phyloP scores from a whole-genome alignment of 495 filamentous ascomycete genomes.

The Xylaria palmicola region DNA sequence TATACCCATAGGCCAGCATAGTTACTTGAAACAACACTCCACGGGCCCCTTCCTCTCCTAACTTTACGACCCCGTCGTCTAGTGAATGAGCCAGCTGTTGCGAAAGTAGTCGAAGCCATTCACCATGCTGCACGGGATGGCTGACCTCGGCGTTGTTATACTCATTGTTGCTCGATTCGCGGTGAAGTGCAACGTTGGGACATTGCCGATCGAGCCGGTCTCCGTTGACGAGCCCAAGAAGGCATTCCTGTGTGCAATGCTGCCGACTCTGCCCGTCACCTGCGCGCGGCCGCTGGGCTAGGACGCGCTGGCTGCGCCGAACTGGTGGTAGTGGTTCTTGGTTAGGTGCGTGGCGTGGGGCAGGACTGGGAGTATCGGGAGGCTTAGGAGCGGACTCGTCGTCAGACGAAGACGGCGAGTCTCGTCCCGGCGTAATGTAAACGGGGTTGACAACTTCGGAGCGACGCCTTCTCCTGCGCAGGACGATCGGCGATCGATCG shows the following conservation, averaged over 20 bases:
- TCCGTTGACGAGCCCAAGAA: conserved; percentile 42
- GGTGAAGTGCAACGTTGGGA: conserved; percentile 43
- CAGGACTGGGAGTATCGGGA: conserved; percentile 2
- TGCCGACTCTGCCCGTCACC: neutral
- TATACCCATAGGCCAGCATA: conserved; percentile 42
- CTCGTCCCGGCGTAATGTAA: neutral
- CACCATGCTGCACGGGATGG: conserved; percentile 18
- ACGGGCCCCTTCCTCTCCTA: conserved; percentile 21
- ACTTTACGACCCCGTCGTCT: conserved; percentile 22
- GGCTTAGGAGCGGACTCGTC: neutral
- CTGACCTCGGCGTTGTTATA: neutral
- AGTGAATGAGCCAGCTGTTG: conserved; percentile 20
- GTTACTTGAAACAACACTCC: conserved; percentile 45
- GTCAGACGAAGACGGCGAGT: neutral
- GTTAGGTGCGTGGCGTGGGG: neutral
- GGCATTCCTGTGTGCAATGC: conserved; percentile 50
- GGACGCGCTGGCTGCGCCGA: neutral
- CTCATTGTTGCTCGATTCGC: neutral
- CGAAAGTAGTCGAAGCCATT: conserved; percentile 17
- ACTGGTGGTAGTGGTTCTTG: neutral
- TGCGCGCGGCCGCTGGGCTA: neutral
- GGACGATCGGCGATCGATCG: conserved; percentile 5
- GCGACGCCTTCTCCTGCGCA: neutral
- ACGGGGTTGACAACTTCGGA: neutral
- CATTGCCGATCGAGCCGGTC: conserved; percentile 38